Evolutionary conservation across 179 eudicot genomes (phyloP), one percentile per base, ranked within the genome.

Genomic region (Beta lomatogona): DNA sequence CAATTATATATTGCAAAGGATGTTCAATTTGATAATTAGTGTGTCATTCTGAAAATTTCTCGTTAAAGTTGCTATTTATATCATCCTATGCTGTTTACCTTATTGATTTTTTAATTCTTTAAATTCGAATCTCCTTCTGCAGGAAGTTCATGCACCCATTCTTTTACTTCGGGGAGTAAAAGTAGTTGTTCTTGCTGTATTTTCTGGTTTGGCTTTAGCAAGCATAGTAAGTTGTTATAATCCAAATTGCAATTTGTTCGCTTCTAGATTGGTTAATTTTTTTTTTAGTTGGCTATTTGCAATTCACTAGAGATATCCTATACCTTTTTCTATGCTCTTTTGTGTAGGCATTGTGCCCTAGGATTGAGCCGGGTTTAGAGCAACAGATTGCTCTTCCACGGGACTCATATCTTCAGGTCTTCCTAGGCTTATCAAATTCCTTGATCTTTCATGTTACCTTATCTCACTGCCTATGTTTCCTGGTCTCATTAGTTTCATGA

Each of bases 321-420:
- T 81, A 52, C 46, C 22, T 66, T 58, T 73, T 18, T 60, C 69
- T 6, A 14, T 68, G 28, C 63, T 64, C 60, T 75, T 70, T 64
- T 72, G 44, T 67, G 73, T 67, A 96, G 99, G 96, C 96, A 67
- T 89, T 96, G 83, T 89, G 93, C 84, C 87, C 98, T 52, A 91
- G 99, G 87, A 91, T 94, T 81, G 91, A 94, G 85, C 91, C 98
- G 86, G 99, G 99, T 59, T 86, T 96, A 77, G 95, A 92, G 83
- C 99, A 96, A 87, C 92, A 96, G 86, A 90, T 96, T 84, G 99
- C 96, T 90, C 96, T 96, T 85, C 99, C 99, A 65, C 90, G 93
- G 80, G 97, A 96, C 83, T 96, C 98, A 6, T 96, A 96, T 85
- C 99, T 95, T 83, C 99, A 96, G 99, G 99, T 95, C 78, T 83